Percentiles rank a stretch among this genome's conserved stretches.
Evolutionary conservation across 306 rosid genomes (phyloP).

Genomic region (Heteromeles arbutifolia): DNA sequence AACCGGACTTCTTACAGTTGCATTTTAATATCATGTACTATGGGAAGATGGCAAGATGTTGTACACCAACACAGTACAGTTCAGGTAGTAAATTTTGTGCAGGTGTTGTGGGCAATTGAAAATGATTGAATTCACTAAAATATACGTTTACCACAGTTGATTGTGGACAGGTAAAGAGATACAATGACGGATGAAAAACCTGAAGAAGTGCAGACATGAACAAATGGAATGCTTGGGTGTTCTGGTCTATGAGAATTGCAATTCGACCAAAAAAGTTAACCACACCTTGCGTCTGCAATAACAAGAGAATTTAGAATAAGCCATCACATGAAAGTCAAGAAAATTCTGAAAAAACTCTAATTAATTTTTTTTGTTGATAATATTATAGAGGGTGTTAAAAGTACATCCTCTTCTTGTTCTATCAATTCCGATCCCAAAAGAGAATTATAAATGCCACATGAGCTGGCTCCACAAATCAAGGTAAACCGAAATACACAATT

Average conservation of each 20-base stretch:
- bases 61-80: neutral
- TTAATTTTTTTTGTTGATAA: too few relatives aligned
- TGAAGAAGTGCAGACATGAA: constrained; percentile 97
- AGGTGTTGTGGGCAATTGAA: neutral
- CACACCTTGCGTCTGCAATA: constrained; percentile 77
- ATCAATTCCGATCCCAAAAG: neutral
- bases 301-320: constrained; percentile 8
- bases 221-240: constrained; percentile 94
- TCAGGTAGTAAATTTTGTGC: neutral
- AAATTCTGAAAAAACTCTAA: neutral
- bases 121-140: neutral
- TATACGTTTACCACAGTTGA: neutral
- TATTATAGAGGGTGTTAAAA: neutral
- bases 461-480: neutral
- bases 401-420: neutral
- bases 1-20: neutral
- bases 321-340: neutral
- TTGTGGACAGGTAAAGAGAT: neutral
- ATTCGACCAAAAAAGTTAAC: constrained; percentile 92
- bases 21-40: neutral
- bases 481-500: neutral
- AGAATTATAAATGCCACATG: neutral
- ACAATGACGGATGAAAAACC: constrained; percentile 37
- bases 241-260: constrained; percentile 90
- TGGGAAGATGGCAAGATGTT: neutral